Conservation (phyloP, 208 protist genomes). For the Phytomonas sp. region DNA sequence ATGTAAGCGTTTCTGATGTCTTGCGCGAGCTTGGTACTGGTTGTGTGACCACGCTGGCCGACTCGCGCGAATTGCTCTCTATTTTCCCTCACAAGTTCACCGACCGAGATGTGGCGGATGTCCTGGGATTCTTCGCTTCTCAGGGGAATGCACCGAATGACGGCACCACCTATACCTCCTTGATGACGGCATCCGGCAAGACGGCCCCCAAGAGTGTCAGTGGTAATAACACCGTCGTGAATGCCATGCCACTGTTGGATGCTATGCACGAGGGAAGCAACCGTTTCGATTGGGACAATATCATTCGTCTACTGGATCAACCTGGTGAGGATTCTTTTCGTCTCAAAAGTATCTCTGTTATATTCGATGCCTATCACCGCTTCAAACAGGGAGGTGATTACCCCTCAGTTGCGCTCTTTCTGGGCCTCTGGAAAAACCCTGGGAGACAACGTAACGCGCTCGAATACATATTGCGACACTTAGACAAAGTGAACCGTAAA, state of each 20-base stretch:
- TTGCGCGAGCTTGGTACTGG: constrained; percentile 76
- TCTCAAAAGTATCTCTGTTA: constrained; percentile 70
- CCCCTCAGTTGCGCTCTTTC: constrained; percentile 66
- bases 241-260: constrained; percentile 65
- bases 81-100: constrained; percentile 68
- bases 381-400: constrained; percentile 64
- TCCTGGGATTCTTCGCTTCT: constrained; percentile 82
- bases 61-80: constrained; percentile 69
- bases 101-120: constrained; percentile 75
- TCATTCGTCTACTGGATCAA: constrained; percentile 74
- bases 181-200: constrained; percentile 64
- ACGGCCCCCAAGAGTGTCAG: constrained; percentile 38
- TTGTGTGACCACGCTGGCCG: constrained; percentile 74
- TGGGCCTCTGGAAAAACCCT: constrained; percentile 73
- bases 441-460: constrained; percentile 58
- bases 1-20: constrained; percentile 68
- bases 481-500: constrained; percentile 71
- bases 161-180: constrained; percentile 60
- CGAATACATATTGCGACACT: constrained; percentile 80
- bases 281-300: constrained; percentile 64
- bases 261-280: constrained; percentile 43
- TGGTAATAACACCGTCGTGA: constrained; percentile 46
- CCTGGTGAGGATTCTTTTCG: constrained; percentile 47
- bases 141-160: constrained; percentile 53
- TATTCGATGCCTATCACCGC: constrained; percentile 81